These are phyloP conservation scores for Amylostereum areolatum DNA, from an alignment of 1,284 basidiomycete genomes.

Conservation along the genomic window DNA sequence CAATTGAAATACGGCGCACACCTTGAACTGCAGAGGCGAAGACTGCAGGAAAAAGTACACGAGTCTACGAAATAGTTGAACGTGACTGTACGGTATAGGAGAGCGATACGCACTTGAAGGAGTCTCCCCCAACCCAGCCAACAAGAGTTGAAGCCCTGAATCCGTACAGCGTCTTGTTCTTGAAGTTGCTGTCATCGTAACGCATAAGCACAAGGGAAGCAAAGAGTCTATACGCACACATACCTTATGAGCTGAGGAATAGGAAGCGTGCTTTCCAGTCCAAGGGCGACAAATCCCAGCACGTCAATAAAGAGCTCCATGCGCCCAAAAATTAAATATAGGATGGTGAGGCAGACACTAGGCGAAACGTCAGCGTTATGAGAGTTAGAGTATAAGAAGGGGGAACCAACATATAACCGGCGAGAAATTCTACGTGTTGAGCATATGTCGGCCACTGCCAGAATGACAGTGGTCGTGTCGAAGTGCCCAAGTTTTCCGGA, in stretches of 20 bases:
- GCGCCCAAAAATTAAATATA: slow-evolving; percentile 70
- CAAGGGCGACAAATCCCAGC: slow-evolving; percentile 75
- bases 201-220: slow-evolving; percentile 13
- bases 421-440: slow-evolving; percentile 78
- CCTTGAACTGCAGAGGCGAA: slow-evolving; percentile 73
- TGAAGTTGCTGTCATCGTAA: slow-evolving; percentile 52
- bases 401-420: slow-evolving; percentile 67
- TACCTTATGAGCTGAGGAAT: slow-evolving; percentile 76
- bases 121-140: slow-evolving; percentile 78
- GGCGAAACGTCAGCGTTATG: slow-evolving; percentile 11
- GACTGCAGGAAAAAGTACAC: slow-evolving; percentile 70
- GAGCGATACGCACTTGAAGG: slow-evolving; percentile 60
- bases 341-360: slow-evolving; percentile 65
- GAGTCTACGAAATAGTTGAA: slow-evolving; percentile 37
- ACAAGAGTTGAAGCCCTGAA: slow-evolving; percentile 78
- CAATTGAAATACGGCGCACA: slow-evolving; percentile 76
- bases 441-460: slow-evolving; percentile 82
- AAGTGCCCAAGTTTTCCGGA: slow-evolving; percentile 52
- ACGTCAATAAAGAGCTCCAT: slow-evolving; percentile 56
- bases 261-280: slow-evolving; percentile 78
- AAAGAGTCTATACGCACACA: slow-evolving; percentile 15
- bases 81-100: slow-evolving; percentile 5
- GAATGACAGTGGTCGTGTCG: slow-evolving; percentile 68
- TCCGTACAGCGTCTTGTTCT: slow-evolving; percentile 73
- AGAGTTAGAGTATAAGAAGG: slow-evolving; percentile 12